These are phyloP conservation scores for Blastomyces silverae DNA, from an alignment of 2,329 filamentous ascomycete genomes.

Conservation along the genomic window DNA sequence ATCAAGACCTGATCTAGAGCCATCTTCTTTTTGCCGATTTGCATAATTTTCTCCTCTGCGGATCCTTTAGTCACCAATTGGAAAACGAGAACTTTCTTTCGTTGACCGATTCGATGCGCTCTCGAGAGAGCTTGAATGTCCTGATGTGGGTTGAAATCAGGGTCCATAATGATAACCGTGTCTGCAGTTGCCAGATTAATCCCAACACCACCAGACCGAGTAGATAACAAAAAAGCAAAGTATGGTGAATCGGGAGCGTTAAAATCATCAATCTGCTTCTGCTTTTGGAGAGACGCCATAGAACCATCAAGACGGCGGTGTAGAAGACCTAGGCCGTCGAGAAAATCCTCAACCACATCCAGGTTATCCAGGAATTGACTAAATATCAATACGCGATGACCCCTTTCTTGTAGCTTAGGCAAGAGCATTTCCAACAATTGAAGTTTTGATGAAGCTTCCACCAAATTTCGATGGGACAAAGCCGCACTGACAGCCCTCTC, in stretches of 20 bases:
- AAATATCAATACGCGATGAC: slow-evolving; percentile 89
- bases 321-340: slow-evolving; percentile 64
- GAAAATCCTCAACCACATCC: slow-evolving; percentile 85
- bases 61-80: slow-evolving; percentile 85
- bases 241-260: slow-evolving; percentile 75
- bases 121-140: slow-evolving; percentile 93
- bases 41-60: slow-evolving; percentile 92
- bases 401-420: slow-evolving; percentile 74
- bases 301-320: slow-evolving; percentile 82
- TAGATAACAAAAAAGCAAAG: slow-evolving; percentile 89
- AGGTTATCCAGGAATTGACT: slow-evolving; percentile 88
- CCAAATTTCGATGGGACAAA: slow-evolving; percentile 67
- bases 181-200: slow-evolving; percentile 97
- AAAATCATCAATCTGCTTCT: slow-evolving; percentile 88
- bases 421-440: slow-evolving; percentile 77
- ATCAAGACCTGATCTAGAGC: slow-evolving; percentile 91
- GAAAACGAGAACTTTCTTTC: slow-evolving; percentile 91
- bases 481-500: slow-evolving; percentile 60
- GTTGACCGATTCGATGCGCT: slow-evolving; percentile 92
- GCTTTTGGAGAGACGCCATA: slow-evolving; percentile 75
- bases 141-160: slow-evolving; percentile 96
- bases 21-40: slow-evolving; percentile 93
- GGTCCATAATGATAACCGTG: slow-evolving; percentile 95
- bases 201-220: slow-evolving; percentile 88
- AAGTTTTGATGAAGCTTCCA: slow-evolving; percentile 88